Conservation (phyloP, 495 filamentous ascomycete species). For the Talaromyces trachyspermus region DNA sequence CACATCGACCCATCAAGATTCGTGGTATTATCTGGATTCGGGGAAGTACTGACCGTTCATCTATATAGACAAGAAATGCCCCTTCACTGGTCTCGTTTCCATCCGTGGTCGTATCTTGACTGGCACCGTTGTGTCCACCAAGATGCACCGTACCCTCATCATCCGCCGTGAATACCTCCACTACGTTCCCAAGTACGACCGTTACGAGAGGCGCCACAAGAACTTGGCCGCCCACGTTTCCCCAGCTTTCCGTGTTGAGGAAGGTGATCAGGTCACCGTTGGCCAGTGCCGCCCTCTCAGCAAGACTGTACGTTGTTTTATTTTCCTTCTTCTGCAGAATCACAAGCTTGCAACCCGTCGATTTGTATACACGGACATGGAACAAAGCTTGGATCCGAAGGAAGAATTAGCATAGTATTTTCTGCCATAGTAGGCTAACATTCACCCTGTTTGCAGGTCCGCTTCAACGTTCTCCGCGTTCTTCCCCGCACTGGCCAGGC, state of each 20-base stretch:
- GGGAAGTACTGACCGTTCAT: background rate
- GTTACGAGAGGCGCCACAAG: constrained; percentile 99
- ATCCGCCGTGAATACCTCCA: constrained; percentile 99
- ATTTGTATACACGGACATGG: background rate
- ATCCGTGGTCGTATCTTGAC: constrained; percentile 99
- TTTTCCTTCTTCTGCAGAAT: background rate
- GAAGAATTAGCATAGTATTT: too few relatives aligned
- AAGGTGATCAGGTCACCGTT: constrained; percentile 97
- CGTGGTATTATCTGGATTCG: constrained; percentile 11
- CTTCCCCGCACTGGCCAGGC: constrained; percentile 92
- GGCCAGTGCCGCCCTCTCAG: constrained; percentile 96
- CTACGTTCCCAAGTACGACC: constrained; percentile 96
- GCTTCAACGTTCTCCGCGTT: constrained; percentile 98
- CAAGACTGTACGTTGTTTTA: constrained; percentile 79
- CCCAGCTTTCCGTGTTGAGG: constrained; percentile 98
- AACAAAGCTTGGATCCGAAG: too few relatives aligned
- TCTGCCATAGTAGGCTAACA: too few relatives aligned
- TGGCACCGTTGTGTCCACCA: constrained; percentile 96
- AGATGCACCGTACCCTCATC: constrained; percentile 99
- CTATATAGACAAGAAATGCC: constrained; percentile 96
- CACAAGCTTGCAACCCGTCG: background rate
- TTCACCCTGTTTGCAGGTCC: constrained; percentile 53
- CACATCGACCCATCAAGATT: constrained; percentile 7
- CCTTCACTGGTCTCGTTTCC: constrained; percentile 94
- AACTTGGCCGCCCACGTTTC: constrained; percentile 98